Percentiles rank a stretch among this genome's conserved stretches.
Conservation (phyloP, 2,329 filamentous ascomycete species). For the Truncatella angustata region DNA sequence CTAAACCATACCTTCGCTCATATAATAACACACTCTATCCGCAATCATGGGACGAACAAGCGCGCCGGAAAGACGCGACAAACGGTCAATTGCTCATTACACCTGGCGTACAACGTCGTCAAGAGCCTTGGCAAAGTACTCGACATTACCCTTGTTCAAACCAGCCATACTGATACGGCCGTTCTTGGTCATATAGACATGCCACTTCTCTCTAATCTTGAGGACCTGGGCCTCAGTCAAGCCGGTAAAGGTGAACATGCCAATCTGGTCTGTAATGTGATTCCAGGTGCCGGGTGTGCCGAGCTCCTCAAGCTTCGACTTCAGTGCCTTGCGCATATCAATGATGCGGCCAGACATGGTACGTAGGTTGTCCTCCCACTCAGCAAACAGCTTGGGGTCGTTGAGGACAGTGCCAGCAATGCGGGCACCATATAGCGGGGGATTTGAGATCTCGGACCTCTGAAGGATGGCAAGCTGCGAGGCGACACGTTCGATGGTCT, state of each 20-base stretch:
- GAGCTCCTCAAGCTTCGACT: slow-evolving; percentile 77
- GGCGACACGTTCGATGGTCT: slow-evolving; percentile 64
- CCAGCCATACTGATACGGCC: slow-evolving; percentile 98
- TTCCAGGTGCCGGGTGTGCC: slow-evolving; percentile 90
- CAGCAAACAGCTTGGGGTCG: slow-evolving; percentile 73
- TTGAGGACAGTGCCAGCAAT: slow-evolving; percentile 86
- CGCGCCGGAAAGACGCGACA: neutral
- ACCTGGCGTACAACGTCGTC: slow-evolving; percentile 73
- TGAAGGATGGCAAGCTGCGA: slow-evolving; percentile 93
- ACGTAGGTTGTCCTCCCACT: slow-evolving; percentile 89
- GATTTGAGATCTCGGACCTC: slow-evolving; percentile 96
- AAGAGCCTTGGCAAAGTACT: slow-evolving; percentile 88
- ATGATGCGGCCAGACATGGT: slow-evolving; percentile 97
- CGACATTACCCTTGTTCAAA: slow-evolving; percentile 87
- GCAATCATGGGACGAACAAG: neutral
- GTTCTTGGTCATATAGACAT: slow-evolving; percentile 96
- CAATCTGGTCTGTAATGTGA: slow-evolving; percentile 97
- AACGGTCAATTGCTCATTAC: slow-evolving; percentile 9
- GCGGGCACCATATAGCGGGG: slow-evolving; percentile 88
- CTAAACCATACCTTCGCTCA: slow-evolving; percentile 1
- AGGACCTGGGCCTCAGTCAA: slow-evolving; percentile 71
- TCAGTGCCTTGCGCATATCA: slow-evolving; percentile 78
- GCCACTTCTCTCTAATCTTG: slow-evolving; percentile 66
- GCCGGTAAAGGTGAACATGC: slow-evolving; percentile 97
- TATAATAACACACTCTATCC: neutral